phyloP scores from a whole-genome alignment of 192 early-diverging fungal genomes.

The Umbelopsis vinacea region DNA sequence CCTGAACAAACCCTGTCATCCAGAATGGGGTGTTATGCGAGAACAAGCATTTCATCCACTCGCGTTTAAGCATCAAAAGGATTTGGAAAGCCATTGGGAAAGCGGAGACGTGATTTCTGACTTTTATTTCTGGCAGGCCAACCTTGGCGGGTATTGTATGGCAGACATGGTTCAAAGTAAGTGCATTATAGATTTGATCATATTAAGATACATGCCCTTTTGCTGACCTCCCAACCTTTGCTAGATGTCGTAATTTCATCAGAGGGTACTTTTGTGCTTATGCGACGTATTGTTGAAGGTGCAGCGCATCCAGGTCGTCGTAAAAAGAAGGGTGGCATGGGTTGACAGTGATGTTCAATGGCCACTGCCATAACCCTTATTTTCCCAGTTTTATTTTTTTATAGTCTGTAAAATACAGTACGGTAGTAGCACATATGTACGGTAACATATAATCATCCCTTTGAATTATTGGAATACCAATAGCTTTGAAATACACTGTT shows the following conservation, averaged over 20 bases:
- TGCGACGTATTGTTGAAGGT: conserved; percentile 41
- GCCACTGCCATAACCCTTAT: background rate
- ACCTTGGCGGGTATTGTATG: conserved; percentile 45
- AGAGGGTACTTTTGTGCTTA: conserved; percentile 31
- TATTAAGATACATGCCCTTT: background rate
- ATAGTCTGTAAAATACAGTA: background rate
- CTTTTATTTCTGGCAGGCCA: conserved; percentile 46
- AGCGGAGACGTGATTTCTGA: conserved; percentile 27
- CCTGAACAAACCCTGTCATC: conserved; percentile 35
- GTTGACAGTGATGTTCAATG: conserved; percentile 29
- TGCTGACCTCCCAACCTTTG: background rate
- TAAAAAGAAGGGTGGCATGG: conserved; percentile 45
- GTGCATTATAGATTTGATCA: background rate
- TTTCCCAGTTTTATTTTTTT: background rate
- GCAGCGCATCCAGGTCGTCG: conserved; percentile 41
- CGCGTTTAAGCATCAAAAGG: conserved; percentile 40
- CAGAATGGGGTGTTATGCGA: conserved; percentile 44
- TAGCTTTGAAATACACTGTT: background rate
- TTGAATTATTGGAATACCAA: background rate
- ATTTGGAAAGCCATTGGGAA: conserved; percentile 46
- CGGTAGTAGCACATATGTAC: too few species aligned
- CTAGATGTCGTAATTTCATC: conserved; percentile 37
- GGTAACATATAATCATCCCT: background rate
- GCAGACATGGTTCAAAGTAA: conserved; percentile 43
- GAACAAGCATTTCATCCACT: conserved; percentile 45